Conservation (phyloP, 2,329 filamentous ascomycete species). For the Penicillium rolfsii region DNA sequence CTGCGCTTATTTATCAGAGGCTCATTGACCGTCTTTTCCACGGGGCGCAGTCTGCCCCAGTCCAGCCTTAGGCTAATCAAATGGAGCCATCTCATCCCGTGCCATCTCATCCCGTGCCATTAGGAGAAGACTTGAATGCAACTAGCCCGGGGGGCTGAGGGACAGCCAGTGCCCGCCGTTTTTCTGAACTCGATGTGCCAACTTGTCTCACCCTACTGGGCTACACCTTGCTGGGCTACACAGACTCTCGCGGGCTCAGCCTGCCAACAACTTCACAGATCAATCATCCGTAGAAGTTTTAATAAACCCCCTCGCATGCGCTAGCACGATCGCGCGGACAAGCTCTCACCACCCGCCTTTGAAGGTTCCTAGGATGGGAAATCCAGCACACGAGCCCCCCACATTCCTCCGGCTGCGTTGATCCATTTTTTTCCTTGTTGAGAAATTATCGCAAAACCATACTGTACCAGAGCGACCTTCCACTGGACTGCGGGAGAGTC, state of each 20-base stretch:
- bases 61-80: conserved; percentile 2
- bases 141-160: background rate
- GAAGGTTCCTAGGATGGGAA: background rate
- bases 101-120: background rate
- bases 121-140: background rate
- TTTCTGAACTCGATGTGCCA: background rate
- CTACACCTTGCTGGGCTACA: background rate
- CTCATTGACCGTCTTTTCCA: background rate
- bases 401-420: background rate
- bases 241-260: background rate
- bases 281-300: background rate
- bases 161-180: background rate
- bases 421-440: background rate
- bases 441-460: background rate
- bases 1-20: background rate
- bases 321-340: background rate
- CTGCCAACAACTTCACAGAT: background rate
- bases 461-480: background rate
- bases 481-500: background rate
- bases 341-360: background rate
- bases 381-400: background rate
- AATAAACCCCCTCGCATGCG: background rate
- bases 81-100: background rate
- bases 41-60: background rate
- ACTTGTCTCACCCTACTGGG: background rate